phyloP scores from a whole-genome alignment of 768 basidiomycete species.

The Roridomyces roridus region DNA sequence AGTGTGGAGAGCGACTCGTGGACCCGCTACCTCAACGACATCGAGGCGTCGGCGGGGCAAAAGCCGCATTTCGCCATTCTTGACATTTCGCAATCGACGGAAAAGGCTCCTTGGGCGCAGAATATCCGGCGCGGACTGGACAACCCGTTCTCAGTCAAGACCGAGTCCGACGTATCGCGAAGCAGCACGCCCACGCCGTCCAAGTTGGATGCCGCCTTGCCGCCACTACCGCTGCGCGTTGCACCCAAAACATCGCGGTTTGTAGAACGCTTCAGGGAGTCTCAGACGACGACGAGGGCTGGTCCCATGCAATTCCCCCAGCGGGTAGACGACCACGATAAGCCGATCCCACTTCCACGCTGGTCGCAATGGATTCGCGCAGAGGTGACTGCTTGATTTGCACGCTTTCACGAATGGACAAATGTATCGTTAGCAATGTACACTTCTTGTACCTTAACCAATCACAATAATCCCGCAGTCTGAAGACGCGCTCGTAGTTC shows the following conservation, averaged over 20 bases:
- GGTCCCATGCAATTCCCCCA: constrained; percentile 9
- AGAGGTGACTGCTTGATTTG: constrained; percentile 1
- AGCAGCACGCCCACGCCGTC: not conserved
- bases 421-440: constrained; percentile 22
- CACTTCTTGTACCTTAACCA: not conserved
- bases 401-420: constrained; percentile 5
- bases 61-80: constrained; percentile 9
- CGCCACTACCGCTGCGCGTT: constrained; percentile 22
- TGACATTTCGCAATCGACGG: not conserved
- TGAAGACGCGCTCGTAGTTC: constrained; percentile 50
- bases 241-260: constrained; percentile 20
- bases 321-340: constrained; percentile 15
- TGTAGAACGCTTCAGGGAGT: constrained; percentile 24
- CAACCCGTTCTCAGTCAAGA: constrained; percentile 11
- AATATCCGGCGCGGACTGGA: constrained; percentile 25
- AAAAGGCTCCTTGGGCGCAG: constrained; percentile 24
- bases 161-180: not conserved
- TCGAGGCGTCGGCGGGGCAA: constrained; percentile 13
- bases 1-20: constrained; percentile 20
- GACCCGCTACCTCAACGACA: constrained; percentile 23
- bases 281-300: constrained; percentile 6
- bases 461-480: constrained; percentile 13
- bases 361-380: constrained; percentile 20
- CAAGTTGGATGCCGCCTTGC: constrained; percentile 18
- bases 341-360: constrained; percentile 19